These are phyloP conservation scores for Mucor lusitanicus DNA, from an alignment of 371 early-diverging fungal genomes.

Conservation along the genomic window DNA sequence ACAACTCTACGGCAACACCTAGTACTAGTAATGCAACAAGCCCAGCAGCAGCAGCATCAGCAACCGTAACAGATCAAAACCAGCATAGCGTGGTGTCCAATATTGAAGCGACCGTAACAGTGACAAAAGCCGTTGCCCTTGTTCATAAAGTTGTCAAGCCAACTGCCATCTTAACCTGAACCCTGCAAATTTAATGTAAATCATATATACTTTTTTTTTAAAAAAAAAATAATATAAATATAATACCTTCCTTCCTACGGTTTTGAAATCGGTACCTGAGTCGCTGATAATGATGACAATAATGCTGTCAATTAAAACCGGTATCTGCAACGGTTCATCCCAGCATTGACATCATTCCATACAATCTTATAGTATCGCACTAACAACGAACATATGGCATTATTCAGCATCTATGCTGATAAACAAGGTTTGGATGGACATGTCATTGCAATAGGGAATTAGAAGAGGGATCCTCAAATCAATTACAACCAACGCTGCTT, in stretches of 20 bases:
- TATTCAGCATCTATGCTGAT: neutral
- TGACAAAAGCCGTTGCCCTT: neutral
- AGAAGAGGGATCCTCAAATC: neutral
- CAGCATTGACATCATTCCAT: constrained; percentile 1
- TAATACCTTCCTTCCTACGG: neutral
- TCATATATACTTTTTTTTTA: neutral
- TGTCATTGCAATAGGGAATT: neutral
- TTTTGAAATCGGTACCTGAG: neutral
- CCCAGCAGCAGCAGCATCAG: neutral
- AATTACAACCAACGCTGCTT: neutral
- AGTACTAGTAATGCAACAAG: neutral
- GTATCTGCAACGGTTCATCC: neutral
- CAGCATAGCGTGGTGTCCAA: neutral
- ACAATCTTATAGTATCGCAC: neutral
- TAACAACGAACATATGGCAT: neutral
- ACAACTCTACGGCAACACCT: neutral
- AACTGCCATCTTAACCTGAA: neutral
- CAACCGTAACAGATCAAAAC: neutral
- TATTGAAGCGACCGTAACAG: neutral
- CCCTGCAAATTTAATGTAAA: neutral
- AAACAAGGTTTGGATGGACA: neutral
- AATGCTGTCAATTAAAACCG: neutral
- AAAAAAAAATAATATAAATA: neutral
- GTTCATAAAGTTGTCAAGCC: neutral
- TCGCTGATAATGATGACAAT: too few relatives aligned